Evolutionary conservation across 192 early-diverging fungal species (phyloP).

Genomic region (Rhizoclosmatium globosum): DNA sequence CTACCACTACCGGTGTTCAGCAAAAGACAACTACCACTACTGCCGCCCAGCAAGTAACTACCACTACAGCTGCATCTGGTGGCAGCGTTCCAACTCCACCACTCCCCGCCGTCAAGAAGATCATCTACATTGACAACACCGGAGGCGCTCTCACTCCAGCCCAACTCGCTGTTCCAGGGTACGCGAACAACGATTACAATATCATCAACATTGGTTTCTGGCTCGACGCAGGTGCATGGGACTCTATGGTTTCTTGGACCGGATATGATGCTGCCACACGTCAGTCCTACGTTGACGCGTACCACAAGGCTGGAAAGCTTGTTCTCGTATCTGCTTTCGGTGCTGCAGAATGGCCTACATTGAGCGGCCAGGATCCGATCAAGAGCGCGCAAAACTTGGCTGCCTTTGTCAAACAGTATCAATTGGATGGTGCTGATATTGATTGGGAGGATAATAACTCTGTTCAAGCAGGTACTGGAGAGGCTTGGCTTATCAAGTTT

Average conservation of each 20-base stretch:
- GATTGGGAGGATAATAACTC: conserved; percentile 50
- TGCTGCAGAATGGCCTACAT: conserved; percentile 44
- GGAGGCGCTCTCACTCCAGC: conserved; percentile 26
- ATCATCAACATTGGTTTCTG: conserved; percentile 50
- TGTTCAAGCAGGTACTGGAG: conserved; percentile 45
- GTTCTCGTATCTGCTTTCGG: conserved; percentile 46
- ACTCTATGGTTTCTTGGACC: conserved; percentile 38
- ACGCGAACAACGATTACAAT: conserved; percentile 46
- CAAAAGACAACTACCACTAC: neutral
- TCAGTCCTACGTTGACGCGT: conserved; percentile 34
- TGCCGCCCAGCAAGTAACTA: too few relatives aligned
- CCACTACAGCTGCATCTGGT: neutral
- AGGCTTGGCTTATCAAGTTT: conserved; percentile 50
- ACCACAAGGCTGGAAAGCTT: conserved; percentile 44
- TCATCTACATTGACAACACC: conserved; percentile 48
- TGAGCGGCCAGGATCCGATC: conserved; percentile 34
- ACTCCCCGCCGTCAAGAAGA: conserved; percentile 36
- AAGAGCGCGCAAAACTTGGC: conserved; percentile 41
- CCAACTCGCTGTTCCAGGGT: conserved; percentile 43
- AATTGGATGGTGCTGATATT: conserved; percentile 51
- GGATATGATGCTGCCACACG: conserved; percentile 44
- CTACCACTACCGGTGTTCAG: neutral
- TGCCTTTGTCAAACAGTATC: conserved; percentile 45
- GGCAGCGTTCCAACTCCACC: conserved; percentile 39
- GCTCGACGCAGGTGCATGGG: conserved; percentile 32